Evolutionary conservation across 2,329 filamentous ascomycete species (phyloP).

Genomic region (Ilyonectria destructans): DNA sequence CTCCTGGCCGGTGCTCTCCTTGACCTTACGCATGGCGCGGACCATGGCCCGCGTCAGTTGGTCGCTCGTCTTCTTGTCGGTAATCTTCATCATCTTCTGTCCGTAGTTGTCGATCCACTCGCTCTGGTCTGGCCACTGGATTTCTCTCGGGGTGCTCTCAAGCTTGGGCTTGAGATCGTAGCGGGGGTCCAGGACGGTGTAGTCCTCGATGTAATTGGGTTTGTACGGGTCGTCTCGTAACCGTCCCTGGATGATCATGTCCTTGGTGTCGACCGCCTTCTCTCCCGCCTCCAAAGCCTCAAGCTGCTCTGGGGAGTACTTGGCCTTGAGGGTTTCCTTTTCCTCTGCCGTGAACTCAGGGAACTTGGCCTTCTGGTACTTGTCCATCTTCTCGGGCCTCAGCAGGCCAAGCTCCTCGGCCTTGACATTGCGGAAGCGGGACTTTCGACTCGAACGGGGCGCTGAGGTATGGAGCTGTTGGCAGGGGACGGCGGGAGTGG

Average conservation of each 20-base stretch:
- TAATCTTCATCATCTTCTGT: slow-evolving; percentile 61
- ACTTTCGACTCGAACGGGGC: slow-evolving; percentile 62
- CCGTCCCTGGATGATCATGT: slow-evolving; percentile 82
- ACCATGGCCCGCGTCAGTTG: slow-evolving; percentile 61
- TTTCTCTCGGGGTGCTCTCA: slow-evolving; percentile 66
- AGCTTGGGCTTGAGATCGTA: slow-evolving; percentile 78
- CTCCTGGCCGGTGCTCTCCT: slow-evolving; percentile 60
- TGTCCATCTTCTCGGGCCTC: slow-evolving; percentile 60
- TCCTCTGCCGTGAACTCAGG: slow-evolving; percentile 79
- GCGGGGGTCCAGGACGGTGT: slow-evolving; percentile 82
- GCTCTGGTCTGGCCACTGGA: slow-evolving; percentile 72
- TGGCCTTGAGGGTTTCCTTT: slow-evolving; percentile 72
- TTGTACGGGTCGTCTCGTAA: slow-evolving; percentile 81
- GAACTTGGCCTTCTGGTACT: slow-evolving; percentile 66
- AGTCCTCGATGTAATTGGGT: slow-evolving; percentile 86
- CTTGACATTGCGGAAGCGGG: slow-evolving; percentile 69
- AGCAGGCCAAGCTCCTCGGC: slow-evolving; percentile 68
- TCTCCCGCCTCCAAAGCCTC: slow-evolving; percentile 88
- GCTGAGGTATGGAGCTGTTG: slow-evolving; percentile 69
- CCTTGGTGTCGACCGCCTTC: slow-evolving; percentile 79
- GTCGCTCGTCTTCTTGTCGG: slow-evolving; percentile 61
- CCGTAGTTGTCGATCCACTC: slow-evolving; percentile 74
- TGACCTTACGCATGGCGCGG: slow-evolving; percentile 60
- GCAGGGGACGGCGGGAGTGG: slow-evolving; percentile 50
- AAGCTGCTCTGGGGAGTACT: slow-evolving; percentile 87